phyloP scores from a whole-genome alignment of 192 early-diverging fungal genomes.

The Coemansia aciculifera region DNA sequence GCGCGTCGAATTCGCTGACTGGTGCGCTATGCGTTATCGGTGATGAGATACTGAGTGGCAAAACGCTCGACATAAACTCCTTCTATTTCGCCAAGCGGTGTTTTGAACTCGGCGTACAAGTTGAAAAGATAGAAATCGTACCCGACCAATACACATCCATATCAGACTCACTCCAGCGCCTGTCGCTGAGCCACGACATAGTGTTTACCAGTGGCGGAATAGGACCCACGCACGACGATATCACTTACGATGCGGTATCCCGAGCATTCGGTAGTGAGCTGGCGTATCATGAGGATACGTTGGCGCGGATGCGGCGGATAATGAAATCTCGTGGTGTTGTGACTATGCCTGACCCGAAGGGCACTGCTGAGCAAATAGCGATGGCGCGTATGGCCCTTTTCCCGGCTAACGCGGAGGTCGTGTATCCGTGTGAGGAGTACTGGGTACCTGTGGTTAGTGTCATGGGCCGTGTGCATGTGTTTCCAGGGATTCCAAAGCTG shows the following conservation, averaged over 20 bases:
- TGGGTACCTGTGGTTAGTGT: slow-evolving; percentile 76
- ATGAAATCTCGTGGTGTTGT: slow-evolving; percentile 7
- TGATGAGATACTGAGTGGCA: slow-evolving; percentile 75
- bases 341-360: slow-evolving; percentile 34
- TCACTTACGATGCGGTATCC: slow-evolving; percentile 66
- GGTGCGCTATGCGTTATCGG: slow-evolving; percentile 67
- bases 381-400: slow-evolving; percentile 69
- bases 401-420: slow-evolving; percentile 43
- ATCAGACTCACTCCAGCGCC: slow-evolving; percentile 44
- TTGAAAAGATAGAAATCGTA: slow-evolving; percentile 60
- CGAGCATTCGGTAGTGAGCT: slow-evolving; percentile 59
- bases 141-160: slow-evolving; percentile 44
- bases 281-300: slow-evolving; percentile 57
- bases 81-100: slow-evolving; percentile 59
- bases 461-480: slow-evolving; percentile 60
- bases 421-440: slow-evolving; percentile 51
- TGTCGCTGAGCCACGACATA: slow-evolving; percentile 55
- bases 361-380: slow-evolving; percentile 34
- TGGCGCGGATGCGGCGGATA: slow-evolving; percentile 57
- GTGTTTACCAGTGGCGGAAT: slow-evolving; percentile 79
- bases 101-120: slow-evolving; percentile 62
- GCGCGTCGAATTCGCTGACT: slow-evolving; percentile 14
- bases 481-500: slow-evolving; percentile 69
- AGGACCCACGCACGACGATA: slow-evolving; percentile 70
- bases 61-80: slow-evolving; percentile 67